These are phyloP conservation scores for Smittium culicis DNA, from an alignment of 371 early-diverging fungal genomes.

Conservation along the genomic window DNA sequence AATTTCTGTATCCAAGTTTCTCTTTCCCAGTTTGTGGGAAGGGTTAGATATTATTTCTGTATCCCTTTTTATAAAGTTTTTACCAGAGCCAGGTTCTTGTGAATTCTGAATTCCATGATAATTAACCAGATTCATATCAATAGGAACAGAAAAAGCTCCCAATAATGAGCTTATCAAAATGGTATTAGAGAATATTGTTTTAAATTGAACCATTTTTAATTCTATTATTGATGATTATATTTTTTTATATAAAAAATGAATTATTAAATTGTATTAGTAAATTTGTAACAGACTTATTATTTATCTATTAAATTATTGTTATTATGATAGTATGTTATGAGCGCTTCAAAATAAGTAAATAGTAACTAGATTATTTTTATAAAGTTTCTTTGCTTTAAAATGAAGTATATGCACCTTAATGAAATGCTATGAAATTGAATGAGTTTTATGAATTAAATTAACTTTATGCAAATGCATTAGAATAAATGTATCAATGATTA, in stretches of 20 bases:
- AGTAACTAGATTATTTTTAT: too few relatives aligned
- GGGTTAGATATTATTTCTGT: neutral
- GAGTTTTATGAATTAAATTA: too few relatives aligned
- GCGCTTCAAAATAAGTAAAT: too few relatives aligned
- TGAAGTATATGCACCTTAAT: too few relatives aligned
- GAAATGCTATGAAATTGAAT: too few relatives aligned
- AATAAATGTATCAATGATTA: too few relatives aligned
- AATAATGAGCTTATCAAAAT: neutral
- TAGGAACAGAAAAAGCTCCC: neutral
- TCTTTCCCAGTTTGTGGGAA: too few relatives aligned
- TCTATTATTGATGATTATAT: neutral
- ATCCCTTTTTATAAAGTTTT: neutral
- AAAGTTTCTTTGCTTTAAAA: too few relatives aligned
- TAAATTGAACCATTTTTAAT: neutral
- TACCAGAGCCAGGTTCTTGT: neutral
- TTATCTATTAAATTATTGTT: too few relatives aligned
- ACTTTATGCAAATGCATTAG: too few relatives aligned
- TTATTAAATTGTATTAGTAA: neutral
- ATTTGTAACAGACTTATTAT: neutral
- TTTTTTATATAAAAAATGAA: neutral
- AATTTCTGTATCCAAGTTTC: too few relatives aligned
- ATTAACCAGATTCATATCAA: neutral
- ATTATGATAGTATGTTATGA: too few relatives aligned
- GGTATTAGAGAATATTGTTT: neutral
- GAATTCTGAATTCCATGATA: neutral